Conservation (phyloP, 306 rosid genomes). For the Medicago arabica region DNA sequence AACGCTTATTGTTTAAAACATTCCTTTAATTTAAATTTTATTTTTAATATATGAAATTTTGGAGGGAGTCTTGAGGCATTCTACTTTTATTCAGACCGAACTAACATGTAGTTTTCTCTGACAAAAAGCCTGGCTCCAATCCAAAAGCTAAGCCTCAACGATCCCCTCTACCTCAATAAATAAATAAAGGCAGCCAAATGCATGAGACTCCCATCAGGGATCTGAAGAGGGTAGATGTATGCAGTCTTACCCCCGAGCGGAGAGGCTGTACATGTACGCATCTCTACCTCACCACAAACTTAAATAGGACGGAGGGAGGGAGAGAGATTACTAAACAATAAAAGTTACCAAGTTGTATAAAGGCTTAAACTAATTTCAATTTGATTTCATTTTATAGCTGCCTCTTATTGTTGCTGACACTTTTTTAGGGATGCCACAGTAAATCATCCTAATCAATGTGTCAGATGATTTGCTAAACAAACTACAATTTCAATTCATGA, state of each 20-base stretch:
- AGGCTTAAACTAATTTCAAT: conserved; percentile 8
- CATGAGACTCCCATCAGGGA: not conserved
- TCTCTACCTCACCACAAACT: not conserved
- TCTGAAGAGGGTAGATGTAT: not conserved
- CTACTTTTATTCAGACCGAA: not conserved
- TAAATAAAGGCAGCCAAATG: not conserved
- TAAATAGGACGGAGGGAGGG: too few species aligned
- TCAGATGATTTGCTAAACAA: not conserved
- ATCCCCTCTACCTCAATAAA: not conserved
- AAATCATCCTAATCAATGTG: not conserved
- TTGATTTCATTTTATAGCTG: not conserved
- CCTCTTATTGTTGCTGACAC: conserved; percentile 3
- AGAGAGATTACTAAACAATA: too few species aligned
- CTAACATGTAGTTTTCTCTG: conserved; percentile 20
- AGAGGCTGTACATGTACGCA: not conserved
- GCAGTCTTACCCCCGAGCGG: not conserved
- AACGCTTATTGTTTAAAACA: not conserved
- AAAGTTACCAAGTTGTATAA: not conserved
- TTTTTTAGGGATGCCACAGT: conserved; percentile 9
- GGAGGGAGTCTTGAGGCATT: not conserved
- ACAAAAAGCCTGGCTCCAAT: conserved; percentile 1
- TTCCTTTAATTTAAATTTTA: too few species aligned
- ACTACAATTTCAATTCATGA: conserved; percentile 18
- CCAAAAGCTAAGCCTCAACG: not conserved
- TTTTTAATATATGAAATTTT: not conserved